Evolutionary conservation across 441 rosid species (phyloP).

Genomic region (Brassica balearica): DNA sequence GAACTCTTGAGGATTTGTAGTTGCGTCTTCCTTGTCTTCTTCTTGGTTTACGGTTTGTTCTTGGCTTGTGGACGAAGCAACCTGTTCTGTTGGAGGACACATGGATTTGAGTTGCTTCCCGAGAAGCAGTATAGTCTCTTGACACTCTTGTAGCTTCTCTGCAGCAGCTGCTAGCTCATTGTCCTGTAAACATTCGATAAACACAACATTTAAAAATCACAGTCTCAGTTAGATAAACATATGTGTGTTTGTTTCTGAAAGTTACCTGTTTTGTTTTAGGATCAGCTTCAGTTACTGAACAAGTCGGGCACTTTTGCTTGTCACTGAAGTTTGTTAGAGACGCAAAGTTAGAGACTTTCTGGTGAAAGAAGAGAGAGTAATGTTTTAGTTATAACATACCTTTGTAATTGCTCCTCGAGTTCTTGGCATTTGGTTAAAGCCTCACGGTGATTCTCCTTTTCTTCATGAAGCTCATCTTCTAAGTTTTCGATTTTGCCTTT

Average conservation of each 20-base stretch:
- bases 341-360: neutral
- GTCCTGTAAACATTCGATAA: slow-evolving; percentile 55
- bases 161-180: slow-evolving; percentile 86
- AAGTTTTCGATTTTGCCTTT: slow-evolving; percentile 56
- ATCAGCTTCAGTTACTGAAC: slow-evolving; percentile 59
- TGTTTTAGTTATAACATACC: slow-evolving; percentile 45
- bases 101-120: slow-evolving; percentile 88
- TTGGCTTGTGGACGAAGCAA: slow-evolving; percentile 61
- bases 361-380: slow-evolving; percentile 5
- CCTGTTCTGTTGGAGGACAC: slow-evolving; percentile 67
- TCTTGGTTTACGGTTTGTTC: slow-evolving; percentile 54
- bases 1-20: slow-evolving; percentile 41
- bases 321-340: slow-evolving; percentile 47
- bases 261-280: slow-evolving; percentile 73
- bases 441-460: slow-evolving; percentile 62
- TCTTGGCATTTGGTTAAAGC: slow-evolving; percentile 71
- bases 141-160: slow-evolving; percentile 96
- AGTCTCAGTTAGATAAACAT: neutral
- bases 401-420: slow-evolving; percentile 72
- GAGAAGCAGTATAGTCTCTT: slow-evolving; percentile 89
- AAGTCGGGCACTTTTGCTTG: slow-evolving; percentile 52
- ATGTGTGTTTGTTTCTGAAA: neutral
- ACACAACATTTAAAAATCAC: neutral
- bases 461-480: slow-evolving; percentile 74
- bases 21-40: slow-evolving; percentile 39